Evolutionary conservation across 495 filamentous ascomycete species (phyloP), one percentile per base, ranked within the genome.

Genomic region (Penicillium alfredii): DNA sequence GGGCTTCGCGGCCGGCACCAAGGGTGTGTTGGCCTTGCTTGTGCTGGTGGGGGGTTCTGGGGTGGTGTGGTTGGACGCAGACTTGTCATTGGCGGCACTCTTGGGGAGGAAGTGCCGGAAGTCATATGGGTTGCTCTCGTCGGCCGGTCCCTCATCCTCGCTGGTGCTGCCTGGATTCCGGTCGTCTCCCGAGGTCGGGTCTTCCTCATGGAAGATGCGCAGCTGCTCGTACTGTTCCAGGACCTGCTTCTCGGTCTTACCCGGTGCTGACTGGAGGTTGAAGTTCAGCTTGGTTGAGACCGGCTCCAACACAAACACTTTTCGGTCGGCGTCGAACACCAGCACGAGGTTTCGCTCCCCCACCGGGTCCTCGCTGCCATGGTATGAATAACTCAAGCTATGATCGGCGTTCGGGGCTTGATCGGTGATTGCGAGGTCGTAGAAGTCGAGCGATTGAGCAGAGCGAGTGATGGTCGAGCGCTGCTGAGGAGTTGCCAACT

Each of bases 101-200:
- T 69, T 63, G 17, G 55, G 59, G 23, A 77, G 67, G 45, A 78
- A 79, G 47, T 79, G 75, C 7, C 75, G 71, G 45, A 64, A 77
- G 49, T 79, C 74, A 37, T 72, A 79, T 10, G 75, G 75, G 34
- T 79, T 79, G 41, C 60, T 56, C 0, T 67, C 61, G 35, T 76
- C 73, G 1, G 73, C 63, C 15, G 56, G 60, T 7, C 63, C 64
- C 33, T 69, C 66, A 14, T 68, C 67, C 11, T 64, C 64, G 21
- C 56, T 62, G 21, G 47, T 49, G 29, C 55, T 58, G 17, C 56
- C 64, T 17, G 63, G 55, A 1, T 57, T 56, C 23, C 55, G 63
- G 36, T 73, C 67, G 28, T 66, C 64, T 1, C 60, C 50, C 5
- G 58, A 66, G 8, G 52, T 43, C 9, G 61, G 56, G 18, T 64